phyloP scores from a whole-genome alignment of 192 early-diverging fungal genomes.

The Radiomyces spectabilis region DNA sequence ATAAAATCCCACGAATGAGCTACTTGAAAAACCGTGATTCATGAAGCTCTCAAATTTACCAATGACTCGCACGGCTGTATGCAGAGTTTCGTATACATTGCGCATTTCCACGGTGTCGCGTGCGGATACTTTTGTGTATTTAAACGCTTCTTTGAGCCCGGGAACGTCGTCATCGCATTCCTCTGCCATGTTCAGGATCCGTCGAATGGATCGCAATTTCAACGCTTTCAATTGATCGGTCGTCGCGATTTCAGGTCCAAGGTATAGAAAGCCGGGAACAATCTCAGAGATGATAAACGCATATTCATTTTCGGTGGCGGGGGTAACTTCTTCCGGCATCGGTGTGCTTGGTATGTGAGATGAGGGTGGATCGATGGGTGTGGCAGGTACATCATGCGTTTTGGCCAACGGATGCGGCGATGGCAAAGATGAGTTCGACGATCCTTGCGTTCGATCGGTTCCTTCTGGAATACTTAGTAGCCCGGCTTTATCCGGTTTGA shows the following conservation, averaged over 20 bases:
- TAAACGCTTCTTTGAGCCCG: constrained; percentile 26
- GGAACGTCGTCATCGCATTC: constrained; percentile 54
- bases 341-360: background rate
- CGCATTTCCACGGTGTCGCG: constrained; percentile 57
- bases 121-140: constrained; percentile 42
- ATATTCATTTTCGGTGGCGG: constrained; percentile 18
- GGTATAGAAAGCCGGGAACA: constrained; percentile 48
- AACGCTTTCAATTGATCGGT: constrained; percentile 46
- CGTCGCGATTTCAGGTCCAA: constrained; percentile 63
- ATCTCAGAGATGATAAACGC: constrained; percentile 48
- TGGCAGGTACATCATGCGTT: background rate
- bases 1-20: too few relatives aligned
- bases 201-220: constrained; percentile 45
- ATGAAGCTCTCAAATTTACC: too few relatives aligned
- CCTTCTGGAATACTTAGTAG: too few relatives aligned
- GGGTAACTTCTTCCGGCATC: constrained; percentile 5
- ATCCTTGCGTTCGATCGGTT: too few relatives aligned
- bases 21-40: too few relatives aligned
- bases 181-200: constrained; percentile 74
- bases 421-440: too few relatives aligned
- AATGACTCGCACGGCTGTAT: constrained; percentile 59
- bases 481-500: too few relatives aligned
- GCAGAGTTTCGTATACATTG: constrained; percentile 52
- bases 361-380: background rate
- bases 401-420: too few relatives aligned